Evolutionary conservation across 495 filamentous ascomycete species (phyloP).

Genomic region (Rhizodiscina lignyota): DNA sequence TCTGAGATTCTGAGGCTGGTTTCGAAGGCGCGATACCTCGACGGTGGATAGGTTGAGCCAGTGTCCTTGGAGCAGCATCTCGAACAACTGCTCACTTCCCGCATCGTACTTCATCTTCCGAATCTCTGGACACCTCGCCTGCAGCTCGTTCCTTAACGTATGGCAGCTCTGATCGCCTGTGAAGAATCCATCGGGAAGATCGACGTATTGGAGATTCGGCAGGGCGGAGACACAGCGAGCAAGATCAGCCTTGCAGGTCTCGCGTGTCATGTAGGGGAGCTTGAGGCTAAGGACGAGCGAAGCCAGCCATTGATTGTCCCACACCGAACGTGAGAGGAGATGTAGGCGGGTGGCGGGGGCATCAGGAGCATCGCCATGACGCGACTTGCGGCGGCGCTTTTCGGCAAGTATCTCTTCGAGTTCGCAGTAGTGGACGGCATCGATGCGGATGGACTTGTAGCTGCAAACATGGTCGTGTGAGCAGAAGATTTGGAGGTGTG

Average conservation of each 20-base stretch:
- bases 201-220: conserved; percentile 77
- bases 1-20: conserved; percentile 58
- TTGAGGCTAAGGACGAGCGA: conserved; percentile 59
- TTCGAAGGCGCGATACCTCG: conserved; percentile 51
- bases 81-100: conserved; percentile 65
- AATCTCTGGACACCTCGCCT: conserved; percentile 64
- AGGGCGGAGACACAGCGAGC: conserved; percentile 72
- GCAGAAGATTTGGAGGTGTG: background rate
- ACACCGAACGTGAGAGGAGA: conserved; percentile 63
- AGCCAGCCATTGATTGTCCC: conserved; percentile 52
- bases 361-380: conserved; percentile 62
- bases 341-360: conserved; percentile 57
- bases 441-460: conserved; percentile 81
- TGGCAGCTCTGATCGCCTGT: conserved; percentile 58
- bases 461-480: conserved; percentile 26
- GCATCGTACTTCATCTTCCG: conserved; percentile 72
- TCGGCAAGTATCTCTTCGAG: conserved; percentile 65
- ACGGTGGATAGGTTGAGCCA: conserved; percentile 72
- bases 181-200: conserved; percentile 78
- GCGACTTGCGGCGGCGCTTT: conserved; percentile 56
- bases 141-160: conserved; percentile 65
- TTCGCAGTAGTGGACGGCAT: conserved; percentile 87
- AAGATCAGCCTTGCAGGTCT: conserved; percentile 67
- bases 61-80: conserved; percentile 42
- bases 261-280: conserved; percentile 91